Evolutionary conservation across 768 basidiomycete genomes (phyloP), one percentile per base, ranked within the genome.

Genomic region (Chiua virens): DNA sequence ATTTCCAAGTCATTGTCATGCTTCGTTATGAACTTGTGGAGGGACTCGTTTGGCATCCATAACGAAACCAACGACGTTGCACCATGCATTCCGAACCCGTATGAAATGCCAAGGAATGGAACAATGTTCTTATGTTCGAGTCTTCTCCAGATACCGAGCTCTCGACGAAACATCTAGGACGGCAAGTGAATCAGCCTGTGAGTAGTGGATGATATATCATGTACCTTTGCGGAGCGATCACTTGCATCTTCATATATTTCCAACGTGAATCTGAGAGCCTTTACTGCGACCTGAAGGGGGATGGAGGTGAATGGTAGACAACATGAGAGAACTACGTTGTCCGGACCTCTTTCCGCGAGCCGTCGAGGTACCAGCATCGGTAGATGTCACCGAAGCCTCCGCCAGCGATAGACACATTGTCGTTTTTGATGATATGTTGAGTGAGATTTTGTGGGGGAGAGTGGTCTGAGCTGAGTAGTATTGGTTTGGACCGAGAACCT

Each of bases 61-160:
- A 58, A 56, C 5, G 64, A 68, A 4, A 71, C 68, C 55, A 71
- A 53, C 1, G 69, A 66, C 27, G 51, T 50, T 13, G 57, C 3
- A 4, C 34, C 58, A 2, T 9, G 42, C 39, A 57, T 57, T 9
- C 66, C 69, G 51, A 69, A 71, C 3, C 58, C 61, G 3, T 52
- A 42, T 4, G 55, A 51, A 8, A 62, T 52, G 8, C 68, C 68
- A 10, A 61, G 52, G 34, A 70, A 58, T 0, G 65, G 67, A 13
- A 71, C 50, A 0, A 70, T 37, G 22, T 68, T 61, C 11, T 15
- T 21, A 35, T 71, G 66, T 1, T 58, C 14, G 0, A 71, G 49
- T 32, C 54, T 38, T 45, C 47, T 57, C 69, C 67, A 70, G n/a
- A 69, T 64, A 8, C 58, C 60, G 8, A 69, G 52, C 36, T 70